Evolutionary conservation across 495 filamentous ascomycete genomes (phyloP), one percentile per base, ranked within the genome.

Genomic region (Apiosordaria backusii): DNA sequence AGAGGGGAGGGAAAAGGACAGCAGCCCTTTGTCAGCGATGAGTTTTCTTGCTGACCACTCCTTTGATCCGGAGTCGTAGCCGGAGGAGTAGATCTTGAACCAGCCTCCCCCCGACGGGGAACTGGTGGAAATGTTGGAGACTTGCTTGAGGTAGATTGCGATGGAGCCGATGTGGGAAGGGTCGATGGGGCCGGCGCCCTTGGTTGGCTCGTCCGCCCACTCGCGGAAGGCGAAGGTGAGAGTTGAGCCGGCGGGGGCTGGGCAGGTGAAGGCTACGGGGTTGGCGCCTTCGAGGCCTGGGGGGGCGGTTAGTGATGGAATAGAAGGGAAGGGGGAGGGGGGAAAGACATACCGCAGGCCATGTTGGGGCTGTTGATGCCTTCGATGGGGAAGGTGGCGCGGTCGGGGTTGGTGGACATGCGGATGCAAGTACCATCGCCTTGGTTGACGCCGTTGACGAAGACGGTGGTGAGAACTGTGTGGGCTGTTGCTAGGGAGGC

Each of bases 11-110:
- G 74, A 77, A 63, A 88, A 78, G 26, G 79, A 83, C 27, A 92
- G 76, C 7, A 86, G 79, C n/a, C 90, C 89, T 27, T 86, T 80
- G 73, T 86, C 86, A 24, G 73, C 77, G 63, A 89, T 89, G 54
- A 93, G 70, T 55, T 85, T 85, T 66, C 90, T 82, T 1, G 88
- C 89, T 68, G 91, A 91, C 86, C 89, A 92, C 64, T 84, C 77
- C 3, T 79, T 78, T 59, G 70, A 71, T 3, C 61, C 50, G 18
- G 57, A 66, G 70, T 88, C 83, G 71, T 89, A 90, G 58, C 87
- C 89, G 35, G 87, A 82, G 55, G 89, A 80, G 77, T 78, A 90
- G 74, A 94, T 87, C 80, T 92, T 93, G 81, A 94, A 90, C 91
- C 91, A 94, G 22, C 91, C 90, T 64, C 76, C 75, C 4, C 90